Base-by-base conservation (phyloP, 1,139 yeast genomes). In the Suhomyces taliae region DNA sequence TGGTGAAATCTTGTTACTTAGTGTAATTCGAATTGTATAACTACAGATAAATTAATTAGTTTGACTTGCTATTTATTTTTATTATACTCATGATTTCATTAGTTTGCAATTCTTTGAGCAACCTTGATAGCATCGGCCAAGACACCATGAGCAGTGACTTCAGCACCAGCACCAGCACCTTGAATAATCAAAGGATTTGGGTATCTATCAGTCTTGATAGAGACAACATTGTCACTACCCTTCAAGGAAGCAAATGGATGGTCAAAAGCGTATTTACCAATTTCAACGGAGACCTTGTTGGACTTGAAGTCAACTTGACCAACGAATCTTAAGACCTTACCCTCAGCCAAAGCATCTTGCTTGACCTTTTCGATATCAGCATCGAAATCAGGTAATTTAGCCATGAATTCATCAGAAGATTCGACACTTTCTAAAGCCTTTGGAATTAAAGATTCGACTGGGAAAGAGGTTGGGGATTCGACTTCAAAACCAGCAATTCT, bases 151-250 rank as follows among this genome's bases (percentile, higher is more conserved):
- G 99, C 99, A 46, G 99, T 93, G 46, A 93, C 98, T 37, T 85
- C 98, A 50, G 96, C 97, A 70, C 99, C 99, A 34, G 99, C 99
- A 68, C 97, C 99, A 37, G 99, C 99, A 69, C 99, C 99, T 77
- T 93, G 99, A 57, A 93, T 80, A 55, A 93, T 87, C 67, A 93
- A 79, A 48, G 99, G 99, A 68, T 89, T 90, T 41, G 87, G 81
- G 70, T 93, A 93, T 73, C 99, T 87, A 60, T 87, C 83, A 34
- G 97, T 86, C 66, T 85, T 87, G 71, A 93, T 87, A 15, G 97
- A 83, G 52, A 95, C 87, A 50, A 95, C 97, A 64, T 95, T 95
- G 66, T 93, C 98, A 54, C 97, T 87, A 41, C 98, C 98, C 74
- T 89, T 87, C 65, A 95, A 80, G 4, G 96, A 80, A 39, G 99